These are phyloP conservation scores for Serendipita sp. DNA, from an alignment of 768 basidiomycete species.

Conservation along the genomic window DNA sequence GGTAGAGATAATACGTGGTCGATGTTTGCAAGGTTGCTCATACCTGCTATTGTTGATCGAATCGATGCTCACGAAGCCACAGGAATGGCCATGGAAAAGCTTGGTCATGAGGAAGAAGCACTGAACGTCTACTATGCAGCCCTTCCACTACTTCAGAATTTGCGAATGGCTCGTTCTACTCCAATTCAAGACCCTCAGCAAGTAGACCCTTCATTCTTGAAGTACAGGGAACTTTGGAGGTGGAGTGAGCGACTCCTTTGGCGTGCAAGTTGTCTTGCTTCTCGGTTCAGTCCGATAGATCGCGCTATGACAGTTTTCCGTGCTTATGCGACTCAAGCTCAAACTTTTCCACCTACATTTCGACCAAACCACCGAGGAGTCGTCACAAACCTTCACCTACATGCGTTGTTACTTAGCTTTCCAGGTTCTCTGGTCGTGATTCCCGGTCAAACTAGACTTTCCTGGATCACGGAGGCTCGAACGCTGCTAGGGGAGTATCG, in stretches of 20 bases:
- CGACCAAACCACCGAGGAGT: constrained; percentile 59
- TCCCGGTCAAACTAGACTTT: constrained; percentile 20
- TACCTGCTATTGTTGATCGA: too few relatives aligned
- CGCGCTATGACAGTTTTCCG: constrained; percentile 44
- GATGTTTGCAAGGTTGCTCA: constrained; percentile 56
- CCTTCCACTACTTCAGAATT: constrained; percentile 40
- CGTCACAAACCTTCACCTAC: constrained; percentile 53
- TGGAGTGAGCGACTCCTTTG: constrained; percentile 74
- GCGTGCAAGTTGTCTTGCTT: constrained; percentile 53
- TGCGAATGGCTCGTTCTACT: constrained; percentile 23
- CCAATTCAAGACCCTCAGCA: constrained; percentile 22
- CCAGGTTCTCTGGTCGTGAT: constrained; percentile 13
- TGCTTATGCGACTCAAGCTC: constrained; percentile 43
- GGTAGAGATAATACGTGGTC: constrained; percentile 55
- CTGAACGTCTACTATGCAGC: constrained; percentile 41
- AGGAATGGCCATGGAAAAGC: constrained; percentile 12
- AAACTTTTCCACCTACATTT: constrained; percentile 67
- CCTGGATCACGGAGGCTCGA: constrained; percentile 51
- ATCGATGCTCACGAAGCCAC: neutral
- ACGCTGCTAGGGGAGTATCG: constrained; percentile 58
- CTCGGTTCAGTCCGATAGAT: constrained; percentile 25
- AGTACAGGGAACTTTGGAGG: constrained; percentile 70
- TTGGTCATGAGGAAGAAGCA: constrained; percentile 26
- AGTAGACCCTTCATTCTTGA: constrained; percentile 39
- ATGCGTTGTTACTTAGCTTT: constrained; percentile 39